These are phyloP conservation scores for Starmerella powellii DNA, from an alignment of 805 yeast species.

Conservation along the genomic window DNA sequence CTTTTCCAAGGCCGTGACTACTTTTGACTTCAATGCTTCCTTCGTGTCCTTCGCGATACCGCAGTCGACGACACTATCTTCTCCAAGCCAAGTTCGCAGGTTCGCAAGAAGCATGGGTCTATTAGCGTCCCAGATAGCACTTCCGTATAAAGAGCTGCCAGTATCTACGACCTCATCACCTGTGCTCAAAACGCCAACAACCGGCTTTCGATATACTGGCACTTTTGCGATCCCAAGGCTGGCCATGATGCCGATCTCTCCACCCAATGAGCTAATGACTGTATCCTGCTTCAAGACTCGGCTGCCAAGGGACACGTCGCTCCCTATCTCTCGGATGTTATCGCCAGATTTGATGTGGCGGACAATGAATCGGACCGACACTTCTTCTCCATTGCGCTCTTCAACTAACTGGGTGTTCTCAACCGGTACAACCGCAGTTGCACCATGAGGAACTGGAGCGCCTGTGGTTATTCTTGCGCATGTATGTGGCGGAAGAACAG, in stretches of 20 bases:
- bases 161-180: constrained; percentile 41
- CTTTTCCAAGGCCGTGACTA: constrained; percentile 25
- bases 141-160: constrained; percentile 26
- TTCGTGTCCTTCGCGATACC: constrained; percentile 40
- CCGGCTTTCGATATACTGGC: constrained; percentile 34
- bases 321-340: constrained; percentile 39
- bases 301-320: constrained; percentile 35
- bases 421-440: constrained; percentile 43
- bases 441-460: constrained; percentile 45
- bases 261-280: constrained; percentile 34
- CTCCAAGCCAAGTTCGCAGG: constrained; percentile 29
- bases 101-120: constrained; percentile 37
- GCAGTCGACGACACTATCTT: constrained; percentile 33
- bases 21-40: constrained; percentile 22
- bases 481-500: constrained; percentile 27
- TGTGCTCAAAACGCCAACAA: constrained; percentile 39
- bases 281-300: constrained; percentile 32
- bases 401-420: constrained; percentile 37
- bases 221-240: constrained; percentile 36
- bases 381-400: constrained; percentile 36
- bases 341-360: constrained; percentile 33
- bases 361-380: constrained; percentile 34
- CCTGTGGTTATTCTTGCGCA: constrained; percentile 44
- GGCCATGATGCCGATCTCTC: constrained; percentile 40
- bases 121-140: constrained; percentile 42